A percentile compares a stretch with the other conserved stretches of the same genome.
Conservation (phyloP, 495 filamentous ascomycete genomes). For the Alectoria sarmentosa region DNA sequence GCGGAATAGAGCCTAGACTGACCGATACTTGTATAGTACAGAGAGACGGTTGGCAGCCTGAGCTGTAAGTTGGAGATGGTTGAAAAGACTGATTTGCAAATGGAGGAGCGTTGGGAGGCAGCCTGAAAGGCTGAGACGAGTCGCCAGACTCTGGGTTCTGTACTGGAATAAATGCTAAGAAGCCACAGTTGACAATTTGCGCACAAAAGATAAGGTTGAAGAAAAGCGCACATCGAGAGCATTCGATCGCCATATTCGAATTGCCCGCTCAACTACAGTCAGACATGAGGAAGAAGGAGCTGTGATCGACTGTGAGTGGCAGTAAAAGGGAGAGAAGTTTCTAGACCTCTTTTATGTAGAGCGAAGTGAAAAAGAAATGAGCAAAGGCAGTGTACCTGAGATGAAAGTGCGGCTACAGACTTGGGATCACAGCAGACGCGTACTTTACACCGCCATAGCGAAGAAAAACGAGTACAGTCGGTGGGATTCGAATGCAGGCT, state of each 20-base stretch:
- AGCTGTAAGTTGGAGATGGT: background rate
- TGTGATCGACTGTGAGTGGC: background rate
- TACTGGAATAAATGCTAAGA: background rate
- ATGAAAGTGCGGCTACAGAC: background rate
- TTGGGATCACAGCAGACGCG: background rate
- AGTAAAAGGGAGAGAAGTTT: background rate
- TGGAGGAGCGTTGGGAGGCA: background rate
- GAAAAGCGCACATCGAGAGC: background rate
- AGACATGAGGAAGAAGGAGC: background rate
- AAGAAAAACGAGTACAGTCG: background rate
- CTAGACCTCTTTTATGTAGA: background rate
- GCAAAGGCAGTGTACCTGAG: background rate
- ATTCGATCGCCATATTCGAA: background rate
- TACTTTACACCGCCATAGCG: background rate
- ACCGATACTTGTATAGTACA: background rate
- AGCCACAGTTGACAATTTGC: background rate
- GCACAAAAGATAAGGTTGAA: background rate
- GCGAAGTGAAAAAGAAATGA: background rate
- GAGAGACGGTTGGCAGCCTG: background rate
- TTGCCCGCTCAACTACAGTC: background rate
- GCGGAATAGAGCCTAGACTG: background rate
- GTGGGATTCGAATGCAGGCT: background rate
- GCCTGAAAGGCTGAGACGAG: background rate
- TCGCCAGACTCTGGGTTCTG: background rate
- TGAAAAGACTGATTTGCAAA: background rate